Evolutionary conservation across 805 yeast species (phyloP).

Genomic region (Ogataea methylovora): DNA sequence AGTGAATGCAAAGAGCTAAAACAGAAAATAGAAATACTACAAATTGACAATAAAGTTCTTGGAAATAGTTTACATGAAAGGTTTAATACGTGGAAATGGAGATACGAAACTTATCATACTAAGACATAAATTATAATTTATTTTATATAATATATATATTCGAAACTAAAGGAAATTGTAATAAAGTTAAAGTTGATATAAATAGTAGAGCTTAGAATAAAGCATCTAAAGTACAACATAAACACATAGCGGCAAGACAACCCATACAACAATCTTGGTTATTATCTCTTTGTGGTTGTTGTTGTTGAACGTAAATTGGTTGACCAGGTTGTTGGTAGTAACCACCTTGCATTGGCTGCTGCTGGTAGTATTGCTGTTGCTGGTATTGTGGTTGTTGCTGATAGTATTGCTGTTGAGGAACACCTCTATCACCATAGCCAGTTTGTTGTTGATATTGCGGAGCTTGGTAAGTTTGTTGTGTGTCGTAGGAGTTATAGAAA

Average conservation of each 20-base stretch:
- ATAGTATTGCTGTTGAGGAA: constrained; percentile 10
- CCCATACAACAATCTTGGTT: constrained; percentile 41
- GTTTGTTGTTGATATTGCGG: constrained; percentile 1
- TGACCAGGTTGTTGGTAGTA: constrained; percentile 38
- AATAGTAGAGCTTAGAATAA: constrained; percentile 25
- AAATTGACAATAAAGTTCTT: too few species aligned
- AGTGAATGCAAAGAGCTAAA: too few species aligned
- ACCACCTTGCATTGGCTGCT: constrained; percentile 20
- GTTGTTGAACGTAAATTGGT: constrained; percentile 49
- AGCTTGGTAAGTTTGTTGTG: not conserved
- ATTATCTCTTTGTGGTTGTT: constrained; percentile 30
- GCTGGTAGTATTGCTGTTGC: constrained; percentile 7
- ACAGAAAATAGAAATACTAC: too few species aligned
- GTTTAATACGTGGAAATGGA: too few species aligned
- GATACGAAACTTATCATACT: too few species aligned
- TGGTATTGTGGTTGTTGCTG: constrained; percentile 22
- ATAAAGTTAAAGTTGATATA: not conserved
- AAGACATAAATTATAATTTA: too few species aligned
- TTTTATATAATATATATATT: not conserved
- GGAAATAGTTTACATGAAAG: too few species aligned
- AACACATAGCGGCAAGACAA: constrained; percentile 47
- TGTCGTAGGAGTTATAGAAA: constrained; percentile 6
- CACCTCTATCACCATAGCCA: constrained; percentile 3
- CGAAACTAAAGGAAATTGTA: not conserved
- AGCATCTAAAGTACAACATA: constrained; percentile 49